Evolutionary conservation across 345 rosid genomes (phyloP).

Genomic region (Trapa incisa): DNA sequence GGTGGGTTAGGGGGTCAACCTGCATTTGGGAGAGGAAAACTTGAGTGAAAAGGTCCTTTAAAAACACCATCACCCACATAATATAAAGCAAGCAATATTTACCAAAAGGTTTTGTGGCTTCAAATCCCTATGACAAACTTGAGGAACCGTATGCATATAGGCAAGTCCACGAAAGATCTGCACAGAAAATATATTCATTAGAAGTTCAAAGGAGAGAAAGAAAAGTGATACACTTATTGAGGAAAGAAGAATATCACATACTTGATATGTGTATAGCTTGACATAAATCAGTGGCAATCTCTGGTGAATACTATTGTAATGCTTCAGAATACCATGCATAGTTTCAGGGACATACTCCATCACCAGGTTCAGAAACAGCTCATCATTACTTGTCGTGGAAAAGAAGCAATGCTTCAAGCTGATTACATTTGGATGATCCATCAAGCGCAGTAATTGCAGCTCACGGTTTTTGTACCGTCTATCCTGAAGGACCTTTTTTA

Average conservation of each 20-base stretch:
- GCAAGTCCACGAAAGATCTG: slow-evolving; percentile 31
- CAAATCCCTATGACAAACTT: slow-evolving; percentile 33
- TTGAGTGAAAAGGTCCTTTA: not conserved
- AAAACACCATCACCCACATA: not conserved
- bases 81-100: not conserved
- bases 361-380: slow-evolving; percentile 65
- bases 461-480: slow-evolving; percentile 71
- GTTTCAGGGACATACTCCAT: slow-evolving; percentile 84
- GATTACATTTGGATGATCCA: slow-evolving; percentile 80
- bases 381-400: slow-evolving; percentile 63
- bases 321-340: slow-evolving; percentile 50
- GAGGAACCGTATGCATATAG: slow-evolving; percentile 25
- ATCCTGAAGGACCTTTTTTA: slow-evolving; percentile 54
- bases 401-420: slow-evolving; percentile 78
- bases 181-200: not conserved
- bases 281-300: slow-evolving; percentile 74
- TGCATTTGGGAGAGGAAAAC: slow-evolving; percentile 5
- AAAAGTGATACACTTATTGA: not conserved
- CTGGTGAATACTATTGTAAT: slow-evolving; percentile 46
- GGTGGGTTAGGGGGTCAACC: slow-evolving; percentile 45
- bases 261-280: slow-evolving; percentile 74
- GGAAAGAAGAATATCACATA: slow-evolving; percentile 13
- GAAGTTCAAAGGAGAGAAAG: slow-evolving; percentile 5
- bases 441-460: slow-evolving; percentile 59
- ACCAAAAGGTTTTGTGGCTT: slow-evolving; percentile 35